Evolutionary conservation across 73 alveolate genomes (phyloP), one percentile per base, ranked within the genome.

Genomic region (Paramecium caudatum): DNA sequence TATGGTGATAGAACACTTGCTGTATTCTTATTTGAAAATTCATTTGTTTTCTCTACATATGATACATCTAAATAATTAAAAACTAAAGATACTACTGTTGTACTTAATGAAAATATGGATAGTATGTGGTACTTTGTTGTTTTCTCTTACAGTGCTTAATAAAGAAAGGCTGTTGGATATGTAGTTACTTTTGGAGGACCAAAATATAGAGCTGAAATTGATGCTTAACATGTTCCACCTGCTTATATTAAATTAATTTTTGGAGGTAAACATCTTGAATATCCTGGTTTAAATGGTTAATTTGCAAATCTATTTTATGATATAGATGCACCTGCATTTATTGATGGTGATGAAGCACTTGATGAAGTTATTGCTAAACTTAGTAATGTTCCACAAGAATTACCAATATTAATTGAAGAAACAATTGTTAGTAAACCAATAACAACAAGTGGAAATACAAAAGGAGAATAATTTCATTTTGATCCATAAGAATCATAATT

Each of bases 281-380:
- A 74, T 74, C 19, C 19, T 5, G 88, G 88, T 21, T 19, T 74
- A 21, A 43, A 74, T 74, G 88, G 88, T 21, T 45, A 74, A 15
- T 74, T 74, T 74, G 88, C 88, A 1, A 74, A 74, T 21, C 36
- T 74, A 15, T 74, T 41, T 74, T 37, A 39, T 74, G 88, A 74
- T 45, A 25, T 74, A 4, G 88, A 74, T 74, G 88, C 88, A 21
- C 88, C 88, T 41, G 88, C 88, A 12, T 74, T 74, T 45, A 74
- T 74, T 41, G 88, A 74, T 74, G 47, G 46, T 19, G 88, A 36
- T 37, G 88, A 74, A 0, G 47, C 39, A 4, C 19, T 74, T 7
- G 47, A 37, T 41, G 68, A 74, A 39, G 43, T 19, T 5, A 74
- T 74, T 16, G 32, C 36, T 23, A 17, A 15, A 39, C 19, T 45